Percentiles rank a stretch among this genome's conserved stretches.
These are phyloP conservation scores for Parathielavia appendiculata DNA, from an alignment of 495 filamentous ascomycete genomes.

Conservation along the genomic window DNA sequence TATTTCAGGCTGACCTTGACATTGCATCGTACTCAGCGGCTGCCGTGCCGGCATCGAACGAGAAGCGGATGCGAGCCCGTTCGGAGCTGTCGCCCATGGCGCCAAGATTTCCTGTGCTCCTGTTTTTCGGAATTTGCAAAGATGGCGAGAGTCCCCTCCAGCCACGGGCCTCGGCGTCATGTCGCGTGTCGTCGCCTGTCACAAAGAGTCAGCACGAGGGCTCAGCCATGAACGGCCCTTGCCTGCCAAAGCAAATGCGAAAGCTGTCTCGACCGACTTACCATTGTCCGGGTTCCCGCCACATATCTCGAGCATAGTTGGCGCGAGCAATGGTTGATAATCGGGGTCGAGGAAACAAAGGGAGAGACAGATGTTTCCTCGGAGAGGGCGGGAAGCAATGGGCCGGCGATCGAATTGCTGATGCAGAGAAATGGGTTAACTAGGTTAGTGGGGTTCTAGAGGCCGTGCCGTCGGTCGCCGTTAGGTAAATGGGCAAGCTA, in stretches of 20 bases:
- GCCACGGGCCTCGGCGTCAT: conserved; percentile 34
- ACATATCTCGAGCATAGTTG: conserved; percentile 49
- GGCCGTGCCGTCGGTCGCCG: neutral
- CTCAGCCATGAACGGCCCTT: neutral
- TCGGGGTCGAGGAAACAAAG: conserved; percentile 4
- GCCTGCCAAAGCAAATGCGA: conserved; percentile 5
- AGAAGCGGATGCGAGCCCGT: conserved; percentile 48
- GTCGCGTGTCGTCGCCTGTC: conserved; percentile 42
- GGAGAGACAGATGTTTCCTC: conserved; percentile 6
- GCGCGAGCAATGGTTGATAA: conserved; percentile 8
- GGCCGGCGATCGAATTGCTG: conserved; percentile 3
- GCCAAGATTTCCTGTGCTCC: conserved; percentile 58
- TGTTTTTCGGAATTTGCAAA: conserved; percentile 56
- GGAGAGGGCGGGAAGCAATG: neutral
- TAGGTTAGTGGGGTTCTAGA: conserved; percentile 11
- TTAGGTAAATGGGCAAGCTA: neutral
- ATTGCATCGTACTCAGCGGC: conserved; percentile 48
- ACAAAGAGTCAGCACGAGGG: conserved; percentile 23
- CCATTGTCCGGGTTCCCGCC: conserved; percentile 44
- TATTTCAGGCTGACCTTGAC: conserved; percentile 42
- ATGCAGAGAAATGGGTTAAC: conserved; percentile 12
- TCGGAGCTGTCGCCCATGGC: conserved; percentile 39
- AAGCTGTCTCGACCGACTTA: conserved; percentile 27
- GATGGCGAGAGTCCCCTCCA: conserved; percentile 33
- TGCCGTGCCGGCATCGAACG: conserved; percentile 49